Evolutionary conservation across 1,284 basidiomycete species (phyloP).

Genomic region (Microbotryomycetes sp.): DNA sequence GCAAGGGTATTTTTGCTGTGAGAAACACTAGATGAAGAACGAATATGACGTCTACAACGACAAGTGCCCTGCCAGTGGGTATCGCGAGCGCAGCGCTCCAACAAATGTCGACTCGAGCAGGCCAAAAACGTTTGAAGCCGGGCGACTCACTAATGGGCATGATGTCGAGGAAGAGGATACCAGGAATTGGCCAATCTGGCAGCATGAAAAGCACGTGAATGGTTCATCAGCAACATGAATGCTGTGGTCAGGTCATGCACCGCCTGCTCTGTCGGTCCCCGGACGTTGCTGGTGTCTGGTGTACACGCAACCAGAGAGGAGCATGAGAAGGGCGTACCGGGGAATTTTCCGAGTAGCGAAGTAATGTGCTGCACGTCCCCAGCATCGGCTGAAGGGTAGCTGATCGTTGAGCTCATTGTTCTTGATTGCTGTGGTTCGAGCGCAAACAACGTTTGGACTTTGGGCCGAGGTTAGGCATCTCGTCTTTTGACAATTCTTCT

Average conservation of each 20-base stretch:
- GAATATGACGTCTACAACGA: background rate
- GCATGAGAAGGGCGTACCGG: too few species aligned
- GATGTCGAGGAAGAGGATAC: slow-evolving; percentile 73
- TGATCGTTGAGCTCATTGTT: background rate
- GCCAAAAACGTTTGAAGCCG: too few species aligned
- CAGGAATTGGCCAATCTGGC: slow-evolving; percentile 21
- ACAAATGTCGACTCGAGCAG: too few species aligned
- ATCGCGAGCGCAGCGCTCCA: too few species aligned
- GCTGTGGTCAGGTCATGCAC: too few species aligned
- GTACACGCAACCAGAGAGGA: too few species aligned
- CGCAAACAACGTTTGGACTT: too few species aligned
- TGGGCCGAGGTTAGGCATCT: too few species aligned
- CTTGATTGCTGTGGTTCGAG: too few species aligned
- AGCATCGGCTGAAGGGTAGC: background rate
- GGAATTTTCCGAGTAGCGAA: background rate
- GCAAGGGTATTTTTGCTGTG: background rate
- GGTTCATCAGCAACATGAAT: too few species aligned
- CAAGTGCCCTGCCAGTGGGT: too few species aligned
- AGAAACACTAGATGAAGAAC: background rate
- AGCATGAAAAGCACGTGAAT: background rate
- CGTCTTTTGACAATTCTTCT: too few species aligned
- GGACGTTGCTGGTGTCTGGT: background rate
- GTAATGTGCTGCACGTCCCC: background rate
- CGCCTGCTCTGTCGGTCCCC: background rate
- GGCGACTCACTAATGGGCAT: slow-evolving; percentile 59